These are phyloP conservation scores for Coffea canephora DNA, from an alignment of 257 asterid genomes.

Conservation along the genomic window DNA sequence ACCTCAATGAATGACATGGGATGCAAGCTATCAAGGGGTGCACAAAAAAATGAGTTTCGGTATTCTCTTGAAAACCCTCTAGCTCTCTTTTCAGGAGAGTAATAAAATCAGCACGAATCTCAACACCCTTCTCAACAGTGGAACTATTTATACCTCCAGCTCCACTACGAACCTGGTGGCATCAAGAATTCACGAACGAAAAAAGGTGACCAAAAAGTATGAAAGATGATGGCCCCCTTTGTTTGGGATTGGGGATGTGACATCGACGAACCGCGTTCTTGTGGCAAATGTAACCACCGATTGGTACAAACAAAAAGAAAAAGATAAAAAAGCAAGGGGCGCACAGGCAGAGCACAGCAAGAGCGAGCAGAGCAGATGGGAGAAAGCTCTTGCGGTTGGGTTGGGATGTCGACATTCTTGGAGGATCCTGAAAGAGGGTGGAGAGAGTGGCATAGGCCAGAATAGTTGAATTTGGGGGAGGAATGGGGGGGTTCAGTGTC, in stretches of 20 bases:
- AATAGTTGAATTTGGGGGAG: not conserved
- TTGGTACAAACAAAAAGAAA: constrained; percentile 11
- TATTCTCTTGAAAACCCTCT: constrained; percentile 8
- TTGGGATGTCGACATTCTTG: constrained; percentile 49
- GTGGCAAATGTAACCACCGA: not conserved
- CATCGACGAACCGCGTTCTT: not conserved
- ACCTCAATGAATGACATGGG: constrained; percentile 76
- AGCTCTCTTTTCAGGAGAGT: not conserved
- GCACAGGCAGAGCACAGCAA: not conserved
- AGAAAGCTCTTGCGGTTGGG: too few relatives aligned
- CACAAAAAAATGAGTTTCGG: not conserved
- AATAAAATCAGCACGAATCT: constrained; percentile 20
- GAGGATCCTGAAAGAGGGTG: not conserved
- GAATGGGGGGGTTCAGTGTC: constrained; percentile 38
- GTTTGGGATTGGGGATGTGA: not conserved
- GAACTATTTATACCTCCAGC: not conserved
- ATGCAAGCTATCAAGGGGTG: not conserved
- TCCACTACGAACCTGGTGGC: not conserved
- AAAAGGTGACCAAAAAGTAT: not conserved
- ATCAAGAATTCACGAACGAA: not conserved
- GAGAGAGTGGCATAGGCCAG: constrained; percentile 3
- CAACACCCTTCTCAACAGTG: constrained; percentile 7
- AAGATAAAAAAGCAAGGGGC: not conserved
- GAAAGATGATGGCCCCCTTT: not conserved
- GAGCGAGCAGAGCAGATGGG: not conserved